Evolutionary conservation across 495 filamentous ascomycete species (phyloP).

Genomic region (Neurospora terricola): DNA sequence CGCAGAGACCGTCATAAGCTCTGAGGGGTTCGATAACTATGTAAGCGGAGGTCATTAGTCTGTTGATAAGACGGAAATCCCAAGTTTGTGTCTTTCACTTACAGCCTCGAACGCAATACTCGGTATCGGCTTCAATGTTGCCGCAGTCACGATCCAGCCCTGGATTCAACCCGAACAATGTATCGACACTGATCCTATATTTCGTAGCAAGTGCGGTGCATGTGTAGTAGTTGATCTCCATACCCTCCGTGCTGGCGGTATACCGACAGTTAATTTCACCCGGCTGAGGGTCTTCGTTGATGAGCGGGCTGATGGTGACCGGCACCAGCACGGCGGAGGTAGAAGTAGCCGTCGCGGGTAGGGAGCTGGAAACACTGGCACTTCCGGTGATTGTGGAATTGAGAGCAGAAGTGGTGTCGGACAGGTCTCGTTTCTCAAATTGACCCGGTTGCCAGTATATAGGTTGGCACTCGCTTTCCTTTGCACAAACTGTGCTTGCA

Average conservation of each 20-base stretch:
- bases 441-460: too few relatives aligned
- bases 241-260: not conserved
- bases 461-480: too few relatives aligned
- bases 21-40: constrained; percentile 18
- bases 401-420: too few relatives aligned
- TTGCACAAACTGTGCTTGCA: too few relatives aligned
- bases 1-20: constrained; percentile 18
- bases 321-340: not conserved
- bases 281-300: not conserved
- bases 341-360: too few relatives aligned
- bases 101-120: constrained; percentile 22
- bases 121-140: constrained; percentile 13
- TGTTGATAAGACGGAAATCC: not conserved
- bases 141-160: constrained; percentile 10
- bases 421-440: too few relatives aligned
- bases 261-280: constrained; percentile 15
- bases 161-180: constrained; percentile 17
- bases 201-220: constrained; percentile 6
- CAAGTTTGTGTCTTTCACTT: not conserved
- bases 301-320: not conserved
- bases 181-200: constrained; percentile 11
- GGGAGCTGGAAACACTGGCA: too few relatives aligned
- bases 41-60: not conserved
- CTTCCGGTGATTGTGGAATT: too few relatives aligned
- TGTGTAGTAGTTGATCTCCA: constrained; percentile 15